Base-by-base conservation (phyloP, 2,329 filamentous ascomycete genomes). In the Stylonectria norvegica region DNA sequence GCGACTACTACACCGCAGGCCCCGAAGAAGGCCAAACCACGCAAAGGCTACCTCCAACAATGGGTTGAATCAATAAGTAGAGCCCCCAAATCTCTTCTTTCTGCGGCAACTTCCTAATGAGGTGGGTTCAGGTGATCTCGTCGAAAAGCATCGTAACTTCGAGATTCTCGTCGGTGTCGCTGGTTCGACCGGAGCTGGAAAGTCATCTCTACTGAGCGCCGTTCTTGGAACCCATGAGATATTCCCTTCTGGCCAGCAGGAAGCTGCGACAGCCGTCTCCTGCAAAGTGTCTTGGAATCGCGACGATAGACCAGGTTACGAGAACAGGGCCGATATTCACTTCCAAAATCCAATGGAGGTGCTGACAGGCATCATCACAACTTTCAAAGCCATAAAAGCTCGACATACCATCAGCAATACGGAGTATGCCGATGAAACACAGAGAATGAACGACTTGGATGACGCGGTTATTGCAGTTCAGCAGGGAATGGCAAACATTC, bases 191-290 rank as follows among this genome's bases (percentile, higher is more conserved):
- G 47, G 49, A 5, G 49, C 49, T 0, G 49, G 49, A 0, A 52
- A 50, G 17, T 52, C 45, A 0, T 48, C 42, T 4, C 47, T 52
- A 7, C 8, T 50, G 1, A 31, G 28, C 1, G 27, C 45, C 0
- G 35, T 52, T 0, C 40, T 52, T 0, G 12, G 23, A 1, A 23
- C 40, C 1, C n/a, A 33, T 5, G 59, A 62, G 12, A 40, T 66
- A 1, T 42, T 65, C 0, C 61, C 63, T 2, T 59, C 59, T 0
- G 56, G 50, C 6, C 60, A 60, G n/a, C 48, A 59, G 5, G 40
- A 42, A 5, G 61, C 61, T 0, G 46, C 57, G 0, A 65, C 61
- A 0, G 58, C 62, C 0, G 56, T 58, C 0, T 33, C 44, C 1
- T 60, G 52, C 4, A 52, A 50, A 4, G 45, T 60, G 0, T 47